A percentile compares a stretch with the other conserved stretches of the same genome.
Conservation (phyloP, 441 rosid species). For the Lepidium campestre region DNA sequence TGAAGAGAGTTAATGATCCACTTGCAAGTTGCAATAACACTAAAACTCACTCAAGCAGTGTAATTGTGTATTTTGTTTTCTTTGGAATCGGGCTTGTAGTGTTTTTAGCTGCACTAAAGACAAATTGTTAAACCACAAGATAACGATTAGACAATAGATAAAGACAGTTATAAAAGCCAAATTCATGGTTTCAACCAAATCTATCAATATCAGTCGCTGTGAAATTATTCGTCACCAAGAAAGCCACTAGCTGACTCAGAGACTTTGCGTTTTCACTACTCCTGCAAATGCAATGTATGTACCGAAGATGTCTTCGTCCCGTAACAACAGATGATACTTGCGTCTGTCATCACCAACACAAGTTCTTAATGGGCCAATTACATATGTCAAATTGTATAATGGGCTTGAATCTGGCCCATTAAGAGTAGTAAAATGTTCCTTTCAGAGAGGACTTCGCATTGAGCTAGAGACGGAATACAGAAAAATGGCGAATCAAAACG, state of each 20-base stretch:
- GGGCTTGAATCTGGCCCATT: conserved; percentile 5
- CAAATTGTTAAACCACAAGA: not conserved
- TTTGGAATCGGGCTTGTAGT: conserved; percentile 2
- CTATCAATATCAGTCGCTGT: not conserved
- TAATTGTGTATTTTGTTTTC: not conserved
- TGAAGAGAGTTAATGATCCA: conserved; percentile 1
- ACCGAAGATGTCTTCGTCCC: conserved; percentile 5
- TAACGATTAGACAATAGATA: not conserved
- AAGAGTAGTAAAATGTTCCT: not conserved
- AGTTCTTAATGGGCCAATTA: not conserved
- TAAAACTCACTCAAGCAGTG: not conserved
- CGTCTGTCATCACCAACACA: not conserved
- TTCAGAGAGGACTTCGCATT: not conserved
- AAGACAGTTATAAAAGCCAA: not conserved
- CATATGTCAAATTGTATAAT: not conserved
- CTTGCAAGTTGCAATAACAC: not conserved
- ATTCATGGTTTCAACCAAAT: not conserved
- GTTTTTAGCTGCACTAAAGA: not conserved
- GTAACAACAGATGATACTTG: conserved; percentile 6
- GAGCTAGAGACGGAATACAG: not conserved
- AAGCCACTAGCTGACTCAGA: conserved; percentile 1
- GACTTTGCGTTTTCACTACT: not conserved
- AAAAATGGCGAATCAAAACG: conserved; percentile 21
- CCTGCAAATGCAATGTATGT: conserved; percentile 22
- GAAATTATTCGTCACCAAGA: conserved; percentile 10